Base-by-base conservation (phyloP, 1,139 yeast species). In the Keqinozyma sinolaborantium region DNA sequence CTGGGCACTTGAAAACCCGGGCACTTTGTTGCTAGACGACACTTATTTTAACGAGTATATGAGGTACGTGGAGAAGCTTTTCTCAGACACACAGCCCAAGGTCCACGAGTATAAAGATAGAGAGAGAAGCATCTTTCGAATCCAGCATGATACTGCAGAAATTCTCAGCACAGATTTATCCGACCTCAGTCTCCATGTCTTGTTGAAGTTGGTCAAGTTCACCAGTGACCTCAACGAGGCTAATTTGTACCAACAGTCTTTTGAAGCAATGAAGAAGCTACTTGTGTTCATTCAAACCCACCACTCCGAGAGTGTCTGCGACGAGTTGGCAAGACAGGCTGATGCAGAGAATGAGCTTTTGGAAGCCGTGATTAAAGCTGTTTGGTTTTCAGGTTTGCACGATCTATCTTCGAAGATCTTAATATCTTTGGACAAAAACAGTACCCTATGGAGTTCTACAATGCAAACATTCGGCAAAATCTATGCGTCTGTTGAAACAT, bases 51-150 rank as follows among this genome's bases (percentile, higher is more conserved):
- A 23, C 3, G 30, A 31, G 4, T 51, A 53, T 31, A 52, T 58
- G 14, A 29, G 28, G 6, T 58, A 62, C 33, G 44, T 66, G 8
- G 70, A 66, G 31, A 33, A 41, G 3, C 34, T 65, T 10, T 68
- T 53, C 37, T 41, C 36, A 3, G 56, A 56, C 3, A 33, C 39
- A 1, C 47, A 52, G 8, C 73, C 72, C 0, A 40, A 43, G 16
- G 53, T 56, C 3, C 74, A 69, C 40, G 70, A 67, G 39, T 65
- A 56, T 44, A 37, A 51, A 31, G 44, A 64, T 35, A 36, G 50
- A 24, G 63, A 66, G 21, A 44, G 46, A 26, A 64, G 52, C 39
- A 39, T 65, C 14, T 58, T 58, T 26, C 41, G 60, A 18, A 48
- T 66, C 4, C 70, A 64, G 34, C 24, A 33, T 4, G 24, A 28